A percentile compares a stretch with the other conserved stretches of the same genome.
Conservation (phyloP, 2,329 filamentous ascomycete genomes). For the Paecilomyces variotii region DNA sequence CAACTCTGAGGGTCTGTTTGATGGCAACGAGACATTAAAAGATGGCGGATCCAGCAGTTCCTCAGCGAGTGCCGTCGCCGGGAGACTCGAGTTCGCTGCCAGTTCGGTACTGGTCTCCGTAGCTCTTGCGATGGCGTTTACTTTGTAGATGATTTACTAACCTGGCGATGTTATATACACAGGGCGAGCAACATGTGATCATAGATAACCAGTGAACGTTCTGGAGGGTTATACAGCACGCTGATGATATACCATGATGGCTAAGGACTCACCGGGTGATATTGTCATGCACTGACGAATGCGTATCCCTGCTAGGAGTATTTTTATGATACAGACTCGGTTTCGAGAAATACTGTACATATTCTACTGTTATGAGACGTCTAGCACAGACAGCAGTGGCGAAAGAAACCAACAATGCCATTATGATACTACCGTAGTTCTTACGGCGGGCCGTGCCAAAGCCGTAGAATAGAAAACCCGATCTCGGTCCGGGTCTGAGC, state of each 20-base stretch:
- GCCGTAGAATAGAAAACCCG: too few species aligned
- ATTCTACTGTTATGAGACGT: too few species aligned
- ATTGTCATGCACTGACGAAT: too few species aligned
- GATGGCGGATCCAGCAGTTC: background rate
- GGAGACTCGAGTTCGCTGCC: background rate
- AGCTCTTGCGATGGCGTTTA: background rate
- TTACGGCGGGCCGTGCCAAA: too few species aligned
- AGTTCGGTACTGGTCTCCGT: background rate
- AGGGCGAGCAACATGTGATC: background rate
- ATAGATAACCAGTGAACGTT: background rate
- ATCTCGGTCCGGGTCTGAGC: too few species aligned
- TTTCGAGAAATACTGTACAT: too few species aligned
- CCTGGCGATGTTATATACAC: background rate
- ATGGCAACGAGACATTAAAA: background rate
- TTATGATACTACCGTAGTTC: too few species aligned
- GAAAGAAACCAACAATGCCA: too few species aligned
- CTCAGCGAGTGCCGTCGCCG: background rate
- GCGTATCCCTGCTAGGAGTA: too few species aligned
- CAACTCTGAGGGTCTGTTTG: slow-evolving; percentile 5
- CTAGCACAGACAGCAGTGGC: too few species aligned
- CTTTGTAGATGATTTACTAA: background rate
- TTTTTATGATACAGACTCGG: too few species aligned
- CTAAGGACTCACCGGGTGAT: too few species aligned
- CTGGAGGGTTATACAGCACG: background rate
- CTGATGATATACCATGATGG: background rate